Conservation (phyloP, 805 yeast species). For the Clavispora vitiphila region DNA sequence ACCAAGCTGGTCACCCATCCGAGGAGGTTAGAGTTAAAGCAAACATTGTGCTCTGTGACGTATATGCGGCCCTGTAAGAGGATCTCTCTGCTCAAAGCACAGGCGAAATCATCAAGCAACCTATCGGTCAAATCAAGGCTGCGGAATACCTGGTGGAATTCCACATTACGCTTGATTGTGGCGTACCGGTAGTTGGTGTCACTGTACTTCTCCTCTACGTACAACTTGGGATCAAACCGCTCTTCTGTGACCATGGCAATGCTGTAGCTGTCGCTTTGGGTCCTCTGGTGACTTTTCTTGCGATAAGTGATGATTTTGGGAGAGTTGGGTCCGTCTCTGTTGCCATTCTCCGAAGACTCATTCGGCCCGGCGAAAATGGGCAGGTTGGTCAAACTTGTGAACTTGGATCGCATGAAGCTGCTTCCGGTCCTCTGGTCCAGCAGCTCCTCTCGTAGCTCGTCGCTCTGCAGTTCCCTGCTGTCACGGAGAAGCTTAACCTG, state of each 20-base stretch:
- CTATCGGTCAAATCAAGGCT: slow-evolving; percentile 65
- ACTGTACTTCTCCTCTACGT: slow-evolving; percentile 53
- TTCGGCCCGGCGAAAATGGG: slow-evolving; percentile 2
- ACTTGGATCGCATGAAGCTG: slow-evolving; percentile 1
- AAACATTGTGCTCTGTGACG: slow-evolving; percentile 68
- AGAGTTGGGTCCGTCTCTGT: slow-evolving; percentile 11
- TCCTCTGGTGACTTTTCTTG: slow-evolving; percentile 29
- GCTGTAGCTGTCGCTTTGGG: slow-evolving; percentile 21
- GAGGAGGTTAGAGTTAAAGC: slow-evolving; percentile 80
- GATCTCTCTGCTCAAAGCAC: slow-evolving; percentile 85
- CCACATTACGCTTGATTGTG: slow-evolving; percentile 46
- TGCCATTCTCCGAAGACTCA: slow-evolving; percentile 1
- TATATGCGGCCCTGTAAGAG: slow-evolving; percentile 83
- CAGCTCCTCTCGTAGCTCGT: background rate
- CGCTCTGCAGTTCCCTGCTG: slow-evolving; percentile 3
- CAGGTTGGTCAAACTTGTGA: slow-evolving; percentile 3
- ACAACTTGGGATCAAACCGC: slow-evolving; percentile 38
- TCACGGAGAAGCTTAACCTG: slow-evolving; percentile 1
- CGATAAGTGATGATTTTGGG: slow-evolving; percentile 39
- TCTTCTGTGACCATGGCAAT: slow-evolving; percentile 1
- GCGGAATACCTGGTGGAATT: slow-evolving; percentile 73
- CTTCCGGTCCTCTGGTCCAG: background rate
- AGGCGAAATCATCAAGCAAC: slow-evolving; percentile 79
- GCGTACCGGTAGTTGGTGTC: slow-evolving; percentile 64
- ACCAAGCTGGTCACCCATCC: slow-evolving; percentile 88